Percentiles rank a stretch among this genome's conserved stretches.
phyloP scores from a whole-genome alignment of 768 basidiomycete species.

The Leccinum arenicola region DNA sequence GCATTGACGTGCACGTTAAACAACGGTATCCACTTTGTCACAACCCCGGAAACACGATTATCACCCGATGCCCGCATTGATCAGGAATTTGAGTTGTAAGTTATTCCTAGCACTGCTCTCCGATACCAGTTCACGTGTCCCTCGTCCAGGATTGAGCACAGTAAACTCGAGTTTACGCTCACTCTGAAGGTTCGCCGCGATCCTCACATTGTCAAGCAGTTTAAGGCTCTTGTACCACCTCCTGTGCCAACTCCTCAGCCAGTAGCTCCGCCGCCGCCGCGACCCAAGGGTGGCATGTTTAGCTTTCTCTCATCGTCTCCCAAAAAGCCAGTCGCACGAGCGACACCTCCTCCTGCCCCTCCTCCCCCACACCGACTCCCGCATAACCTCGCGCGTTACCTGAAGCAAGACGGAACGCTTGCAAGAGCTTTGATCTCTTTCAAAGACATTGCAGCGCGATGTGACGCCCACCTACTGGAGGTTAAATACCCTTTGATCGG shows the following conservation, averaged over 20 bases:
- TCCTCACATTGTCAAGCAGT: conserved; percentile 78
- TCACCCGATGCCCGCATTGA: conserved; percentile 61
- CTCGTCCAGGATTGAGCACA: conserved; percentile 74
- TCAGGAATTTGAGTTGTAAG: conserved; percentile 90
- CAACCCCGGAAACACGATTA: conserved; percentile 76
- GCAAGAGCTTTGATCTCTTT: conserved; percentile 87
- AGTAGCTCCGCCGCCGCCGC: conserved; percentile 40
- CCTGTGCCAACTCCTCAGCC: conserved; percentile 42
- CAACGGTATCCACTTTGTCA: conserved; percentile 95
- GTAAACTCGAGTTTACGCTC: conserved; percentile 92
- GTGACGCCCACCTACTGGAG: conserved; percentile 84
- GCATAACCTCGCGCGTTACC: conserved; percentile 78
- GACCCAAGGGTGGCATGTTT: conserved; percentile 63
- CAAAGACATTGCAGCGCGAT: conserved; percentile 79
- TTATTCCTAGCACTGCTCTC: conserved; percentile 6
- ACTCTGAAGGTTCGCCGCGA: conserved; percentile 85
- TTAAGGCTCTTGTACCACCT: conserved; percentile 58
- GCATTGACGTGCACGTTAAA: conserved; percentile 84
- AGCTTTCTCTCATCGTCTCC: conserved; percentile 73
- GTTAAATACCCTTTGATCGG: conserved; percentile 80
- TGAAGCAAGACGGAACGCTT: conserved; percentile 84
- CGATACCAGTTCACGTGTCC: not conserved
- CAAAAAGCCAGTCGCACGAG: conserved; percentile 61
- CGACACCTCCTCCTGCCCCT: conserved; percentile 34
- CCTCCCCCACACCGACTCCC: conserved; percentile 45